A percentile compares a stretch with the other conserved stretches of the same genome.
phyloP scores from a whole-genome alignment of 208 protist species.

The Trichomonas tenax region DNA sequence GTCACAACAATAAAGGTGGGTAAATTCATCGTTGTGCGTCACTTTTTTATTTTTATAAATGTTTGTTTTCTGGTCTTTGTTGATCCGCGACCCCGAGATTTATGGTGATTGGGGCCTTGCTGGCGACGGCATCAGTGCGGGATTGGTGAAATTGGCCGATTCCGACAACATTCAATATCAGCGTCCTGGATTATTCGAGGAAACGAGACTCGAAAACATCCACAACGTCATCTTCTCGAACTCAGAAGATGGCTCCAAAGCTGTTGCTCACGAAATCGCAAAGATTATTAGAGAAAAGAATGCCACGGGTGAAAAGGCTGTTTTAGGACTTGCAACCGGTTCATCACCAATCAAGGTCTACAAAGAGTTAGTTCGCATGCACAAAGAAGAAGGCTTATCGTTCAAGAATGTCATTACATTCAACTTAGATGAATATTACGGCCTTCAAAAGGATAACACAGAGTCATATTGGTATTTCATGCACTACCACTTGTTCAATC shows the following conservation, averaged over 20 bases:
- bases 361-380: not conserved
- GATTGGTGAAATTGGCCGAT: no score
- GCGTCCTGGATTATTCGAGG: not conserved
- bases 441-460: not conserved
- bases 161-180: not conserved
- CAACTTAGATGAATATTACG: not conserved
- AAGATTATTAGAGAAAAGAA: not conserved
- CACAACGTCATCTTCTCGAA: not conserved
- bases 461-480: not conserved
- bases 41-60: no score
- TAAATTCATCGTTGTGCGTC: no score
- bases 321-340: not conserved
- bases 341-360: not conserved
- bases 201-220: not conserved
- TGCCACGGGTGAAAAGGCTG: not conserved
- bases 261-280: not conserved
- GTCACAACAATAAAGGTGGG: no score
- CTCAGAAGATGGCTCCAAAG: not conserved
- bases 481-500: not conserved
- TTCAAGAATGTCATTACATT: conserved; percentile 17
- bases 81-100: no score
- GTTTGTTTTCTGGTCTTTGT: no score
- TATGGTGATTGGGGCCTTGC: no score
- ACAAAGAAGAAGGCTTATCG: not conserved
- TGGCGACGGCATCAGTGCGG: no score